Evolutionary conservation across 1,284 basidiomycete species (phyloP), one percentile per base, ranked within the genome.

Genomic region (Lentinus polychrous): DNA sequence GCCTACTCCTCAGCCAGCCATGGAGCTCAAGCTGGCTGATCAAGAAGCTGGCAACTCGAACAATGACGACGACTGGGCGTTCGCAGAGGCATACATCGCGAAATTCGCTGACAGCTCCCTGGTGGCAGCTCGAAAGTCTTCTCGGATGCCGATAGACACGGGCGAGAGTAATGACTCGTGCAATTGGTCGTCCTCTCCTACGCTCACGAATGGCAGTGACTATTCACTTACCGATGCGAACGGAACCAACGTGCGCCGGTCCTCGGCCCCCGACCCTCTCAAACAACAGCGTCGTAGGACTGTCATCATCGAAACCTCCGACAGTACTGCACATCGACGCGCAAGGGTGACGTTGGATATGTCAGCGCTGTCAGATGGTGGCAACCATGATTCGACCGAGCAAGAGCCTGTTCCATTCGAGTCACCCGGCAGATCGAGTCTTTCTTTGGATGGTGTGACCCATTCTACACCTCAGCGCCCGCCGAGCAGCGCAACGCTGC

Each of bases 31-130:
- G 36, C 8, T 43, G 23, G 4, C 39, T 24, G 39, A 17, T 20
- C 42, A 15, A 15, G 46, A 32, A 15, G 50, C 54, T 23, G 47
- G 42, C 36, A 50, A 44, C 35, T 22, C 32, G 34, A 38, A 52
- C 43, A 57, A 64, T 41, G 65, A 67, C 33, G 68, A 76, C 41
- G 74, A 76, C 38, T 76, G 73, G 74, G 69, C 67, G 11, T 75
- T 76, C 51, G 70, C 74, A 14, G 14, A 37, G 11, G 44, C 15
- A 12, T 17, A 35, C n/a, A 14, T 32, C 14, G 31, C 44, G 2
- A 14, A 32, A 14, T 37, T 45, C 23, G 23, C n/a, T 14, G 8
- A 14, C 14, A n/a, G 8, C 18, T 32, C 32, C 24, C n/a, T 10
- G 5, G 44, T 37, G 3, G 5, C 11, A n/a, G 31, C 22, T 20